A percentile compares a stretch with the other conserved stretches of the same genome.
phyloP scores from a whole-genome alignment of 2,329 filamentous ascomycete genomes.

The Pyrenophora seminiperda region DNA sequence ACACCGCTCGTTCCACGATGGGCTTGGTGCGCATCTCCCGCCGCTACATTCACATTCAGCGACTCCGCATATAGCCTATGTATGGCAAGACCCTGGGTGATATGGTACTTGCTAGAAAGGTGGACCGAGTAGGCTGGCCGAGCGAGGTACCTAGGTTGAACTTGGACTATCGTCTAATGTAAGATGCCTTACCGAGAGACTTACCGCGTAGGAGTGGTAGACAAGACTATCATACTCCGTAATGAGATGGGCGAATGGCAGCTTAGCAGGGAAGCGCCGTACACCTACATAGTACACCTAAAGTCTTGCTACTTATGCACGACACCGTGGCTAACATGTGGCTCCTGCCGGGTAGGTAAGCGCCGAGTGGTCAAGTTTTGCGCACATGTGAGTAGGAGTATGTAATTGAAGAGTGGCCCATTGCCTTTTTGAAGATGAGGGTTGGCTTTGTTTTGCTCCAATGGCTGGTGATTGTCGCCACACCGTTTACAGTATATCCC shows the following conservation, averaged over 20 bases:
- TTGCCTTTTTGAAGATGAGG: not conserved
- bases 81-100: not conserved
- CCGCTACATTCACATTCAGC: not conserved
- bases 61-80: not conserved
- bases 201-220: not conserved
- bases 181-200: not conserved
- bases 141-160: not conserved
- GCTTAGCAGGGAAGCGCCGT: not conserved
- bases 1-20: constrained; percentile 15
- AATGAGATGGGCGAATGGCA: not conserved
- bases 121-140: not conserved
- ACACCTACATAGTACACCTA: not conserved
- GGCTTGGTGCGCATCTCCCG: constrained; percentile 12
- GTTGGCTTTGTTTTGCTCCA: not conserved
- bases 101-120: constrained; percentile 3
- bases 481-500: constrained; percentile 1
- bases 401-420: constrained; percentile 5
- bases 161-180: not conserved
- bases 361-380: not conserved
- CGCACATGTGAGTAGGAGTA: not conserved
- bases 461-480: not conserved
- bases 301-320: not conserved
- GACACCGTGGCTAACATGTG: constrained; percentile 3
- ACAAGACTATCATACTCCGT: not conserved
- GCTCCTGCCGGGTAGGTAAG: constrained; percentile 1